Evolutionary conservation across 768 basidiomycete genomes (phyloP).

Genomic region (Myochromella boudieri): DNA sequence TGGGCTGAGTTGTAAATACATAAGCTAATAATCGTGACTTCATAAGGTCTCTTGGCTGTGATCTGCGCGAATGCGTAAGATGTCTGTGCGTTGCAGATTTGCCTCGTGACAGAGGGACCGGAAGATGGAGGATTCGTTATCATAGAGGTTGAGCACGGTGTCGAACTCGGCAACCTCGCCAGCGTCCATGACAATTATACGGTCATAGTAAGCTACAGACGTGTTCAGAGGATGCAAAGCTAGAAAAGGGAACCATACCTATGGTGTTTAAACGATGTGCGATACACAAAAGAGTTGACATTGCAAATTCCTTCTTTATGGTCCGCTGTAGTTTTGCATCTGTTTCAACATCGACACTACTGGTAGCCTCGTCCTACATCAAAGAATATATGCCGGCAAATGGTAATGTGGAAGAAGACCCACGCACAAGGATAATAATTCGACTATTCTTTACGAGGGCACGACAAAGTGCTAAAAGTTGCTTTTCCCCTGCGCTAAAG

Average conservation of each 20-base stretch:
- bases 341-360: conserved; percentile 61
- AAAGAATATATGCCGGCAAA: background rate
- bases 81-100: conserved; percentile 52
- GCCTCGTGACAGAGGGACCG: conserved; percentile 70
- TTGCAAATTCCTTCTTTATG: conserved; percentile 59
- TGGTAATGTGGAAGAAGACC: background rate
- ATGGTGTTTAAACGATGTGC: conserved; percentile 63
- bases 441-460: conserved; percentile 62
- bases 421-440: conserved; percentile 54
- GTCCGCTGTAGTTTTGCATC: conserved; percentile 62
- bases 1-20: too few relatives aligned
- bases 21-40: too few relatives aligned
- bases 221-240: background rate
- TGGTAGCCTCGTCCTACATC: conserved; percentile 60
- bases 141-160: conserved; percentile 65
- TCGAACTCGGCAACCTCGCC: conserved; percentile 74
- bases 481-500: conserved; percentile 66
- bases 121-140: conserved; percentile 64
- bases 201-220: conserved; percentile 56
- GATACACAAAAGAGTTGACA: conserved; percentile 55
- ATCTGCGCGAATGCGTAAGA: conserved; percentile 47
- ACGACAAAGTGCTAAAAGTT: conserved; percentile 60
- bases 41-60: conserved; percentile 19
- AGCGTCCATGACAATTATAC: conserved; percentile 70
- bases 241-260: conserved; percentile 25